These are phyloP conservation scores for Penicillium tannophilum DNA, from an alignment of 495 filamentous ascomycete species.

Conservation along the genomic window DNA sequence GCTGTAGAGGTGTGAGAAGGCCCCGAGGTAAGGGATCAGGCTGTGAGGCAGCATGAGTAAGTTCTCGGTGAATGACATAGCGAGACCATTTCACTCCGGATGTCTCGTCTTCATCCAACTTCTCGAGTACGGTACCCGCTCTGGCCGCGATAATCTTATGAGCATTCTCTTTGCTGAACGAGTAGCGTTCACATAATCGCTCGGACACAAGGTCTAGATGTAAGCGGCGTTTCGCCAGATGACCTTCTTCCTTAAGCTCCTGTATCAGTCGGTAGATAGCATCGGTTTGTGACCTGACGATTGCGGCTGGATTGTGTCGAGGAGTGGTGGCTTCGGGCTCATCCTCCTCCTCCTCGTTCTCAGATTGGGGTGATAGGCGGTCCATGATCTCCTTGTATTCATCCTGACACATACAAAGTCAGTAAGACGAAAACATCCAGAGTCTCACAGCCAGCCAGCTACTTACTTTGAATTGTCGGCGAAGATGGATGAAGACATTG, in stretches of 20 bases:
- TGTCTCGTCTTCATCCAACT: conserved; percentile 42
- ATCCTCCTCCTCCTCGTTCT: conserved; percentile 29
- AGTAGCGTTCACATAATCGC: conserved; percentile 24
- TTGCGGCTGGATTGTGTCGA: conserved; percentile 30
- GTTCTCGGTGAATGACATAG: conserved; percentile 49
- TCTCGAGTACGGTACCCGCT: conserved; percentile 34
- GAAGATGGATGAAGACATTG: conserved; percentile 54
- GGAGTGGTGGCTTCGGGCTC: conserved; percentile 27
- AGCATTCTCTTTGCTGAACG: conserved; percentile 36
- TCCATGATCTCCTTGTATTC: conserved; percentile 41
- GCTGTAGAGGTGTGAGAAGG: conserved; percentile 40
- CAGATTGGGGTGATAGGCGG: conserved; percentile 28
- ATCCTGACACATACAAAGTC: conserved; percentile 33
- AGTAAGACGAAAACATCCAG: neutral
- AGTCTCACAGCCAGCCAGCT: neutral
- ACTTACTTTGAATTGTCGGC: conserved; percentile 50
- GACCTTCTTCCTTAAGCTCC: conserved; percentile 42
- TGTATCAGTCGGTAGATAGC: conserved; percentile 40
- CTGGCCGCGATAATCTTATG: conserved; percentile 39
- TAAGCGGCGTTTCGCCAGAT: conserved; percentile 50
- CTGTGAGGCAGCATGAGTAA: conserved; percentile 36
- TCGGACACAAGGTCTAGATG: conserved; percentile 38
- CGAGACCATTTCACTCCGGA: conserved; percentile 44
- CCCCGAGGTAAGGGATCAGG: conserved; percentile 25
- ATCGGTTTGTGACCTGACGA: conserved; percentile 40